Base-by-base conservation (phyloP, 1,284 basidiomycete genomes). In the Cutaneotrichosporon cyanovorans region DNA sequence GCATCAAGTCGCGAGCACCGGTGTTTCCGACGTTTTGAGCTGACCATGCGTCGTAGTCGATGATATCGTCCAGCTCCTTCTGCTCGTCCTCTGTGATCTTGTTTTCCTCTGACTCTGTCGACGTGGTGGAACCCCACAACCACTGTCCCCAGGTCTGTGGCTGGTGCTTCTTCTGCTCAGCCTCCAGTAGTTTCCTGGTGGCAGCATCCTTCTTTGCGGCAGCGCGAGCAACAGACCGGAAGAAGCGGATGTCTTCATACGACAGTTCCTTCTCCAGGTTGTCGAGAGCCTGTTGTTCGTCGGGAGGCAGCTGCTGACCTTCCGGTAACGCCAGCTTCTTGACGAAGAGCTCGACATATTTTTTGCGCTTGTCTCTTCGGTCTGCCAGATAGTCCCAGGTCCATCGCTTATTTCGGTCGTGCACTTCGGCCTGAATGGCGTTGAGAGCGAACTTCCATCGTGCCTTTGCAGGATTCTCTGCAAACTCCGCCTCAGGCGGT, bases 221-320 rank as follows among this genome's bases (percentile, higher is more conserved):
- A 7, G 87, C 90, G 8, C 90, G 82, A 1, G 91, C 90, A 51
- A 99, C 89, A 4, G 92, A 97, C 20, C 95, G 82, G 74, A 97
- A 99, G 72, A 97, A 97, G 11, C 95, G 84, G 44, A 99, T 86
- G 61, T 98, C 95, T 66, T 96, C 89, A 63, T 97, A 98, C 1
- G 82, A 79, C 11, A 98, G 76, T 65, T 87, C 88, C 57, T 71
- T 74, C 67, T 99, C 96, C 42, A 98, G 74, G 1, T 73, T 75
- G 39, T 81, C 77, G 21, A 96, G 73, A 5, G 73, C 74, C 40
- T 74, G 67, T 25, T 74, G 57, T 39, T 91, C 88, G 82, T 75
- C 71, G n/a, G 77, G 78, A 8, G 73, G 58, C 18, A 86, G 68
- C 9, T 55, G 50, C 43, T 64, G 65, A 9, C 60, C 63, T 20